These are phyloP conservation scores for Amyloporia xantha DNA, from an alignment of 768 basidiomycete species.

Conservation along the genomic window DNA sequence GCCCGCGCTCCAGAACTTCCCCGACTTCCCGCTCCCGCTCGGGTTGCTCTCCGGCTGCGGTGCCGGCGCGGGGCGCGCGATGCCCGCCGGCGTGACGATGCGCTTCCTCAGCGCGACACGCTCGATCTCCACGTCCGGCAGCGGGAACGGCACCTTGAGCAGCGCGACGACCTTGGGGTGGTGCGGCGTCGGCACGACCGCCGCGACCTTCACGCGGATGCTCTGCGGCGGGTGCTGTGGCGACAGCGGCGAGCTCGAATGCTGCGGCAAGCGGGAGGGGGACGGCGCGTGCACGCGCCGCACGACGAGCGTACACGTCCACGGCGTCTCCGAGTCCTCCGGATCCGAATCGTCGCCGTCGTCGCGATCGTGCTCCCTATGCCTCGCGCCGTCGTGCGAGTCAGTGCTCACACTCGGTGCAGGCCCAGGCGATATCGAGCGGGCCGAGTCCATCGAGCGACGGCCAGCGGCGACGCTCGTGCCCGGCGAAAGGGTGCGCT, in stretches of 20 bases:
- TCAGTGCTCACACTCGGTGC: slow-evolving; percentile 10
- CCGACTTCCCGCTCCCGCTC: slow-evolving; percentile 21
- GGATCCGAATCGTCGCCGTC: slow-evolving; percentile 84
- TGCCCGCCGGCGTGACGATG: slow-evolving; percentile 30
- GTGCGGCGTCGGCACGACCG: slow-evolving; percentile 87
- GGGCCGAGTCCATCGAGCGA: slow-evolving; percentile 12
- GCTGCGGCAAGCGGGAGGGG: slow-evolving; percentile 9
- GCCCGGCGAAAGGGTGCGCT: slow-evolving; percentile 9
- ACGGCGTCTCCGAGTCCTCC: slow-evolving; percentile 94
- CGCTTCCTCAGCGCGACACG: slow-evolving; percentile 47
- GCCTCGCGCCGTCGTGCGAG: slow-evolving; percentile 2
- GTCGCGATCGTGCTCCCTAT: slow-evolving; percentile 26
- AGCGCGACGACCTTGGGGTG: slow-evolving; percentile 93
- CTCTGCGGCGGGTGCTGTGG: slow-evolving; percentile 7
- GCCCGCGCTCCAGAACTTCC: slow-evolving; percentile 7
- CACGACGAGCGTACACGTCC: slow-evolving; percentile 81
- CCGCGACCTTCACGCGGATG: slow-evolving; percentile 63
- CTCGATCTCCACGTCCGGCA: slow-evolving; percentile 77
- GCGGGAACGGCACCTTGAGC: slow-evolving; percentile 84
- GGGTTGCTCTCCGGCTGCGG: slow-evolving; percentile 9
- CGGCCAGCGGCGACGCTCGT: slow-evolving; percentile 6
- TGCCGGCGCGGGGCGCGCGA: slow-evolving; percentile 21
- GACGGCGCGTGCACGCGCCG: slow-evolving; percentile 32
- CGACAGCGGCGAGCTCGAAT: not conserved
- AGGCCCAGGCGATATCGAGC: slow-evolving; percentile 18